Base-by-base conservation (phyloP, 352 stramenopile genomes). In the Globisporangium recalcitrans region DNA sequence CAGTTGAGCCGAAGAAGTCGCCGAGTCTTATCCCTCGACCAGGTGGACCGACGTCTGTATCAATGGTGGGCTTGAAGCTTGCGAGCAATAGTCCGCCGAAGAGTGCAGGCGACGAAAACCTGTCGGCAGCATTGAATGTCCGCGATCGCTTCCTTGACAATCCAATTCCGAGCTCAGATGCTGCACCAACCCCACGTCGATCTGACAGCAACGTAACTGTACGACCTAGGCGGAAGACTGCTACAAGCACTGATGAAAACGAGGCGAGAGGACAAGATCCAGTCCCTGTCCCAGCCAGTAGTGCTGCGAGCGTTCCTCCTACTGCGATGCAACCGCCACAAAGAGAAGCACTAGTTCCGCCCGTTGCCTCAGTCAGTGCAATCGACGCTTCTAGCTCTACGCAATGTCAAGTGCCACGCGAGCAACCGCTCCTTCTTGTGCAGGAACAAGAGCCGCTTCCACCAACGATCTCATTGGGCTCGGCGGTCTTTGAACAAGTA, bases 151-250 rank as follows among this genome's bases (percentile, higher is more conserved):
- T 66, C 38, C 60, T 66, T 3, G 44, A 66, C 31, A 52, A 36
- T 8, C 40, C 52, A 13, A 61, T 66, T 26, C 60, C 60, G 11
- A 66, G 52, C 10, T 66, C 60, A 29, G 52, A 19, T 19, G 13
- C 52, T 8, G 42, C 44, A 16, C 60, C 60, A 29, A 38, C 24
- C 22, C 54, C 60, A 16, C 2, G 34, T 26, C 60, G 42, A 21
- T 46, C 31, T 13, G 60, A 66, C 19, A 60, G 52, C 31, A 66
- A 66, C 32, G 46, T 66, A 8, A 66, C 60, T 1, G 60, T 66
- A 3, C 60, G 60, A 27, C 31, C 52, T 16, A 34, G 44, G 32
- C 54, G 60, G 16, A 47, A 21, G 14, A 57, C 31, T 16, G 31
- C 46, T 16, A n/a, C 55, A 27, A 38, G 21, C 24, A 24, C 8